phyloP scores from a whole-genome alignment of 805 yeast genomes.

The Wickerhamiella sorbophila region DNA sequence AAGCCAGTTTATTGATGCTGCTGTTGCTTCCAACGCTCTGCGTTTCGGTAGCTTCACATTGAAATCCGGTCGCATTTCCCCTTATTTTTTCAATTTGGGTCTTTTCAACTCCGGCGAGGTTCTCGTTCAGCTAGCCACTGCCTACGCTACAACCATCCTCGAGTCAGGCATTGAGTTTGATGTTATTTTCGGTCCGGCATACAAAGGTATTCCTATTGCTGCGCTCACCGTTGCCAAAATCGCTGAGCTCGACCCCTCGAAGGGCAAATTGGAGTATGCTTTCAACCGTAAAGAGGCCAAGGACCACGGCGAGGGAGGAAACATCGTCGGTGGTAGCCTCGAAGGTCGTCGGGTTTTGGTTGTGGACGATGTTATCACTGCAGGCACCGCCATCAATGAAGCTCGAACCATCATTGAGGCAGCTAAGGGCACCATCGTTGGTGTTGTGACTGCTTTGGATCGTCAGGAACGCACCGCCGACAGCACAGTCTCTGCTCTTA shows the following conservation, averaged over 20 bases:
- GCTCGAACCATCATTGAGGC: slow-evolving; percentile 64
- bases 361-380: slow-evolving; percentile 95
- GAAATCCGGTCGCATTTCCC: slow-evolving; percentile 88
- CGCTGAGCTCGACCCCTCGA: slow-evolving; percentile 65
- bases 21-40: slow-evolving; percentile 69
- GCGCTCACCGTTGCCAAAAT: slow-evolving; percentile 86
- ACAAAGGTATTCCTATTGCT: slow-evolving; percentile 92
- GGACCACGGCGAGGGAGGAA: slow-evolving; percentile 98
- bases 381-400: slow-evolving; percentile 95
- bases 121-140: slow-evolving; percentile 65
- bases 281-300: slow-evolving; percentile 81
- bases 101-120: slow-evolving; percentile 68
- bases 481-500: slow-evolving; percentile 64
- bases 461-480: slow-evolving; percentile 76
- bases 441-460: slow-evolving; percentile 82
- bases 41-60: slow-evolving; percentile 80
- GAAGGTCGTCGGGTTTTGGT: slow-evolving; percentile 62
- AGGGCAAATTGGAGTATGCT: slow-evolving; percentile 65
- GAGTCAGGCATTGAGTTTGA: slow-evolving; percentile 74
- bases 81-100: slow-evolving; percentile 93
- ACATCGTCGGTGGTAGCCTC: slow-evolving; percentile 72
- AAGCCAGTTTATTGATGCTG: slow-evolving; percentile 65
- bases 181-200: slow-evolving; percentile 91
- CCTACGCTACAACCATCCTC: slow-evolving; percentile 81
- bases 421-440: slow-evolving; percentile 64